Evolutionary conservation across 2,329 filamentous ascomycete genomes (phyloP).

Genomic region (Bipolaris victoriae): DNA sequence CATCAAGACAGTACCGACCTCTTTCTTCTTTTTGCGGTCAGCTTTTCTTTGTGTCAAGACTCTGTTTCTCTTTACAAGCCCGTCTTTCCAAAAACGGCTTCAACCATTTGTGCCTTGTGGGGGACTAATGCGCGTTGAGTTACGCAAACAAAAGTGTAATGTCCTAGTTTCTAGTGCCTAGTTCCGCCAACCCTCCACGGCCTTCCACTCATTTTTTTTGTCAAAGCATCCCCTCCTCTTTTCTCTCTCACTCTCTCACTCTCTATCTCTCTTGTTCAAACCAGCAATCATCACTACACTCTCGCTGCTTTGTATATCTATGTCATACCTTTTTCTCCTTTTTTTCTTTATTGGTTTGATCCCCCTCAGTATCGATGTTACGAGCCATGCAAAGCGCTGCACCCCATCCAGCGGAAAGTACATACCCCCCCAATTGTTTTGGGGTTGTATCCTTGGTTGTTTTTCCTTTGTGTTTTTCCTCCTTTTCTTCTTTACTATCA

Average conservation of each 20-base stretch:
- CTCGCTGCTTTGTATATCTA: constrained; percentile 24
- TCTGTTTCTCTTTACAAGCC: constrained; percentile 12
- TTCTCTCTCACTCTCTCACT: not conserved
- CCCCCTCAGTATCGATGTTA: constrained; percentile 20
- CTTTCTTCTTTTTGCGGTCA: constrained; percentile 9
- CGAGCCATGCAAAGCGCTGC: constrained; percentile 20
- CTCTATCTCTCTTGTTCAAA: not conserved
- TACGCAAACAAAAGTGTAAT: constrained; percentile 35
- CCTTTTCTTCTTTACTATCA: not conserved
- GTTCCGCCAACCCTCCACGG: constrained; percentile 32
- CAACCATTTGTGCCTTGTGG: constrained; percentile 20
- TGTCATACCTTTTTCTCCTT: constrained; percentile 8
- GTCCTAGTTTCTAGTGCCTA: constrained; percentile 42
- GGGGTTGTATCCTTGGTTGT: constrained; percentile 2
- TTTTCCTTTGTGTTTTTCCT: constrained; percentile 7
- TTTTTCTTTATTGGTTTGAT: not conserved
- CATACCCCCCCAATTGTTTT: constrained; percentile 8
- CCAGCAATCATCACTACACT: constrained; percentile 14
- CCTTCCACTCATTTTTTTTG: constrained; percentile 19
- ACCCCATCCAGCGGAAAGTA: constrained; percentile 11
- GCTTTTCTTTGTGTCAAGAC: constrained; percentile 10
- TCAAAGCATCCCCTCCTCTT: not conserved
- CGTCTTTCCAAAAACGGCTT: constrained; percentile 8
- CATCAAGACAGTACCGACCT: not conserved
- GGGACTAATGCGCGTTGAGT: constrained; percentile 33